Base-by-base conservation (phyloP, 1,139 yeast genomes). In the Candida dubliniensis region DNA sequence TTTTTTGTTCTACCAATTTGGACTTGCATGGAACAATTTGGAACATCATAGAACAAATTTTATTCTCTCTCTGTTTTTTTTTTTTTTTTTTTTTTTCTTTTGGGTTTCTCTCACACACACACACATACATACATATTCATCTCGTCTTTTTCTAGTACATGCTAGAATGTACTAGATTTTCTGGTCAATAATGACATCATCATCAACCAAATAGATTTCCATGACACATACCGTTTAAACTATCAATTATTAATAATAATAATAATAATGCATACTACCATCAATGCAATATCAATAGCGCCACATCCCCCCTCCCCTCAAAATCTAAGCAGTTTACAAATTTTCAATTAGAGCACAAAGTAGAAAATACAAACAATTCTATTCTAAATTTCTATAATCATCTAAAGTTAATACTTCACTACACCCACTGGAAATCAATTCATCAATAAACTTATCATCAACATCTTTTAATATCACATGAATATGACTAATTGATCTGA, bases 401-500 rank as follows among this genome's bases (percentile, higher is more conserved):
- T 58, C 60, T 31, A 48, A 36, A 9, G 54, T 49, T 38, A 64
- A 54, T 8, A 51, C 47, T 26, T 45, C 54, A 23, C 68, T 67
- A 14, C 60, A 44, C 3, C 53, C 46, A 34, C 56, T 53, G 4
- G 4, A 4, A 31, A 63, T 47, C 40, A 64, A 47, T 33, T 52
- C 37, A 4, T 57, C 47, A 26, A 64, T 47, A 34, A 58, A 57
- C 9, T 55, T 56, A 11, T 48, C 43, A 14, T 57, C 56, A 31
- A 72, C 54, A 18, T 71, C 77, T 42, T 64, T 69, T 13, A 81
- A 56, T 30, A 81, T 54, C 1, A 82, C 77, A 57, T 82, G 87
- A 15, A 82, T 64, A 57, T 82, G 87, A 36, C 85, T 80, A 31
- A 82, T 66, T 29, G 76, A 69, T 48, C 69, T 70, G 7, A 82